phyloP scores from a whole-genome alignment of 2,329 filamentous ascomycete genomes.

The Verticillium nonalfalfae region DNA sequence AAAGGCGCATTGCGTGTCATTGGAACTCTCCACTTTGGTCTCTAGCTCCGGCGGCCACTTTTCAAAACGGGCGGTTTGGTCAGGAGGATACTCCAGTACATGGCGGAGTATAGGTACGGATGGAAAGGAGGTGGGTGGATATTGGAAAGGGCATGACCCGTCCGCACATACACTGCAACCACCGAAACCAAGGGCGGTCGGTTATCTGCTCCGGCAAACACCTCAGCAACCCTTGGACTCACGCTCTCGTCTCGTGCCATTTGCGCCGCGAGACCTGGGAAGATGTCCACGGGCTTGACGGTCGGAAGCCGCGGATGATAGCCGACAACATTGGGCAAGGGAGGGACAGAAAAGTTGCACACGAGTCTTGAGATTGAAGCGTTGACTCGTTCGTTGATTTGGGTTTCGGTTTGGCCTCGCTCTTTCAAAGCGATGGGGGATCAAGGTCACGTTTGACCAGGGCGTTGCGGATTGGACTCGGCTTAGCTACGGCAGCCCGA shows the following conservation, averaged over 20 bases:
- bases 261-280: conserved; percentile 1
- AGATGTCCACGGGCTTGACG: background rate
- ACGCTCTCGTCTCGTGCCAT: background rate
- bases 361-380: conserved; percentile 11
- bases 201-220: background rate
- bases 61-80: background rate
- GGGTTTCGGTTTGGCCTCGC: background rate
- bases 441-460: background rate
- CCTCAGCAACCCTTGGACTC: background rate
- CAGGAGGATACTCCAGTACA: background rate
- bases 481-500: background rate
- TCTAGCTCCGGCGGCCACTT: background rate
- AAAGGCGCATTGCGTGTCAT: background rate
- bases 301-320: background rate
- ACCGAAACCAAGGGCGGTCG: background rate
- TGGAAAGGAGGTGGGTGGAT: background rate
- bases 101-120: background rate
- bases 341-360: conserved; percentile 6
- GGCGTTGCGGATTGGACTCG: background rate
- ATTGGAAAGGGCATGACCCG: background rate
- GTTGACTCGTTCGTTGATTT: conserved; percentile 5
- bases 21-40: background rate
- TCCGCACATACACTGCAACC: background rate
- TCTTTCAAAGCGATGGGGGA: background rate
- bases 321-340: background rate